These are phyloP conservation scores for Glebionis coronaria DNA, from an alignment of 129 eudicot species.

Conservation along the genomic window DNA sequence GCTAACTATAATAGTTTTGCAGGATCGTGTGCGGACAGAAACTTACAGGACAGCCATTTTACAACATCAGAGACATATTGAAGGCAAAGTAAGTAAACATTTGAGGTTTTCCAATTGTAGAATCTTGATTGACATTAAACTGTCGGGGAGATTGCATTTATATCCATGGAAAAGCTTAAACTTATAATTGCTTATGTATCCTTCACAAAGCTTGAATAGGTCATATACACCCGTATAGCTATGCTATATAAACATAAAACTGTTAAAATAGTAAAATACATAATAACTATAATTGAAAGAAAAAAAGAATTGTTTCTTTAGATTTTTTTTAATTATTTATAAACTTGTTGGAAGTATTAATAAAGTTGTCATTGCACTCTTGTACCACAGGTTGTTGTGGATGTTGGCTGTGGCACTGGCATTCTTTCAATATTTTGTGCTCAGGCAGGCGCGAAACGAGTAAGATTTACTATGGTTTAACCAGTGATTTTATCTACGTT, in stretches of 20 bases:
- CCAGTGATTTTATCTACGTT: background rate
- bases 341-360: no score
- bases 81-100: conserved; percentile 68
- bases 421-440: conserved; percentile 98
- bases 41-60: conserved; percentile 84
- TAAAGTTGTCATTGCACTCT: background rate
- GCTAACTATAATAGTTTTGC: conserved; percentile 23
- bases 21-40: conserved; percentile 95
- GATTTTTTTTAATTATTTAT: no score
- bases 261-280: no score
- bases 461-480: conserved; percentile 30
- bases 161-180: no score
- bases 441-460: conserved; percentile 97
- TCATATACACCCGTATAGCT: no score
- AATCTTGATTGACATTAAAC: background rate
- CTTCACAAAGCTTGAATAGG: no score
- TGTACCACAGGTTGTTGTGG: conserved; percentile 80
- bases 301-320: no score
- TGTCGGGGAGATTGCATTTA: no score
- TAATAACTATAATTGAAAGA: no score
- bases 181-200: no score
- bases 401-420: conserved; percentile 99
- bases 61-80: conserved; percentile 61
- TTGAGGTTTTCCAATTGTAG: background rate
- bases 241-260: no score